These are phyloP conservation scores for Nicotiana obtusifolia DNA, from an alignment of 257 asterid species.

Conservation along the genomic window DNA sequence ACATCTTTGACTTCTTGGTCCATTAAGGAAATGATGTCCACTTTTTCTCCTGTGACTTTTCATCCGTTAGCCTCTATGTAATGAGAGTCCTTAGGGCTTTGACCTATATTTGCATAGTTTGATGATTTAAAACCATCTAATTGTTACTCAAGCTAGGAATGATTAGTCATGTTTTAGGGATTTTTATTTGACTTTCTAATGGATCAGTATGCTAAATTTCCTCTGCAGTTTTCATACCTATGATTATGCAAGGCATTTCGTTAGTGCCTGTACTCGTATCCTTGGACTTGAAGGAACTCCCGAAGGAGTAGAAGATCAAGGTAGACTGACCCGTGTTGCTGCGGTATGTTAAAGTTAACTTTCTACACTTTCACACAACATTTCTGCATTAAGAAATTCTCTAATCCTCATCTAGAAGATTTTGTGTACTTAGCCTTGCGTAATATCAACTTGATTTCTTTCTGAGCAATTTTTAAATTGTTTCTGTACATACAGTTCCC, in stretches of 20 bases:
- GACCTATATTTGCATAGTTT: background rate
- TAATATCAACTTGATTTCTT: background rate
- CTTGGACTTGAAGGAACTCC: conserved; percentile 97
- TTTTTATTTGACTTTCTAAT: conserved; percentile 15
- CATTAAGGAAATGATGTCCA: background rate
- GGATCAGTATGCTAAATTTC: conserved; percentile 19
- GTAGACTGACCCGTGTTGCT: conserved; percentile 94
- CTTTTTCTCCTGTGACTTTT: background rate
- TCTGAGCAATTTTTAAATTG: conserved; percentile 11
- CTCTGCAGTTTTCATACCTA: conserved; percentile 84
- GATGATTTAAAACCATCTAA: background rate
- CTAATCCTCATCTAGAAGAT: conserved; percentile 2
- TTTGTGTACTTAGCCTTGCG: conserved; percentile 9
- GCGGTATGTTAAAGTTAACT: conserved; percentile 50
- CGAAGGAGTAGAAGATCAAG: conserved; percentile 97
- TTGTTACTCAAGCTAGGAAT: background rate
- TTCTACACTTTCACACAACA: conserved; percentile 1
- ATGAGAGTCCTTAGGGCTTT: background rate
- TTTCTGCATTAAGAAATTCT: background rate
- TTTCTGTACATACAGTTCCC: conserved; percentile 57
- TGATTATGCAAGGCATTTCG: conserved; percentile 93
- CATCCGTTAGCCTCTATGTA: background rate
- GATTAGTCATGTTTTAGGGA: background rate
- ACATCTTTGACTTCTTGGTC: background rate
- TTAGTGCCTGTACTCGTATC: conserved; percentile 93